Percentiles rank a stretch among this genome's conserved stretches.
Evolutionary conservation across 2,329 filamentous ascomycete genomes (phyloP).

Genomic region (Fusarium citri): DNA sequence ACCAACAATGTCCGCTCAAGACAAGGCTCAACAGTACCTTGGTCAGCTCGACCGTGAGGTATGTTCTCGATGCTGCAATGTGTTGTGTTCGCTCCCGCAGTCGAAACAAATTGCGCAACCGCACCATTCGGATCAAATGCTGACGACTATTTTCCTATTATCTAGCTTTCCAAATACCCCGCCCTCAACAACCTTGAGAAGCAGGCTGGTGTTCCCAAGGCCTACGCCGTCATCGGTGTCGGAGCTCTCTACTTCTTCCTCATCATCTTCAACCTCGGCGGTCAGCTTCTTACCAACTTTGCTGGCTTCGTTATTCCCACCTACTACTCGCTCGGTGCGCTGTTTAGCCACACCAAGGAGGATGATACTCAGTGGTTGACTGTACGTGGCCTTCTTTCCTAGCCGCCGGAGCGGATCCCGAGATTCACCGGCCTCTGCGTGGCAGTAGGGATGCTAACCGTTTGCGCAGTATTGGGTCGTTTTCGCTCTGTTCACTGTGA

Average conservation of each 20-base stretch:
- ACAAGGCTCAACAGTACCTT: constrained; percentile 81
- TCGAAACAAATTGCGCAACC: constrained; percentile 32
- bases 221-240: constrained; percentile 82
- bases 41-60: constrained; percentile 87
- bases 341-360: constrained; percentile 76
- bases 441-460: constrained; percentile 50
- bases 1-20: constrained; percentile 74
- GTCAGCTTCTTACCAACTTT: constrained; percentile 87
- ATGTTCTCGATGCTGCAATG: constrained; percentile 49
- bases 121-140: constrained; percentile 21
- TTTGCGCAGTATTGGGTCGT: constrained; percentile 82
- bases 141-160: constrained; percentile 41
- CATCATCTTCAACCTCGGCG: constrained; percentile 91
- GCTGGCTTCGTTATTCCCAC: constrained; percentile 85
- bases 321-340: constrained; percentile 84
- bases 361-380: constrained; percentile 87
- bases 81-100: constrained; percentile 17
- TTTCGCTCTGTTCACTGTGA: constrained; percentile 82
- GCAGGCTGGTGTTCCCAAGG: constrained; percentile 85
- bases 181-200: constrained; percentile 87
- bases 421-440: constrained; percentile 1
- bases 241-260: constrained; percentile 88
- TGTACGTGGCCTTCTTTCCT: constrained; percentile 59
- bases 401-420: constrained; percentile 9
- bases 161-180: constrained; percentile 86